Percentiles rank a stretch among this genome's conserved stretches.
Evolutionary conservation across 75 land plant species (phyloP).

Genomic region (Picea glauca): DNA sequence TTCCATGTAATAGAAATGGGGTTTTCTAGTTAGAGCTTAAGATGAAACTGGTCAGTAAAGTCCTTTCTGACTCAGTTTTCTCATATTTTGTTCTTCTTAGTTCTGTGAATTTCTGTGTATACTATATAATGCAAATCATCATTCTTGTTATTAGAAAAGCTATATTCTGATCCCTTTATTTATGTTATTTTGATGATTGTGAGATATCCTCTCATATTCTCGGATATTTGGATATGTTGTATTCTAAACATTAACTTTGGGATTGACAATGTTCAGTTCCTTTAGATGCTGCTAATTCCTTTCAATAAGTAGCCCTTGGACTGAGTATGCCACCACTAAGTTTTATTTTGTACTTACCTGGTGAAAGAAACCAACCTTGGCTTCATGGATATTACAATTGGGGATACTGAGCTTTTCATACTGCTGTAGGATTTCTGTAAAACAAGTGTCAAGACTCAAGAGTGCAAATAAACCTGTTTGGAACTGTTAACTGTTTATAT

Average conservation of each 20-base stretch:
- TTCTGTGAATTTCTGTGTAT: too few species aligned
- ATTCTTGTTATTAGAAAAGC: not conserved
- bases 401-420: too few species aligned
- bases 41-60: not conserved
- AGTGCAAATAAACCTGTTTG: not conserved
- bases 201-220: not conserved
- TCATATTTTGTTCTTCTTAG: not conserved
- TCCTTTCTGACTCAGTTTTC: not conserved
- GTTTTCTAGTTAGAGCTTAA: not conserved
- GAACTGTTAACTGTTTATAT: not conserved
- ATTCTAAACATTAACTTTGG: too few species aligned
- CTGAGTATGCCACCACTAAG: too few species aligned
- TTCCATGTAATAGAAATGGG: not conserved
- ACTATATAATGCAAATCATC: not conserved
- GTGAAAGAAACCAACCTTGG: too few species aligned
- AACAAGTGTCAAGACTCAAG: not conserved
- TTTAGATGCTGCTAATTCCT: too few species aligned
- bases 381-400: too few species aligned
- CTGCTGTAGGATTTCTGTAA: not conserved
- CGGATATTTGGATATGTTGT: not conserved
- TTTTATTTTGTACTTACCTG: not conserved
- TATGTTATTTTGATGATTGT: not conserved
- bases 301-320: too few species aligned
- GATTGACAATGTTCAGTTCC: too few species aligned
- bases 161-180: not conserved